A percentile compares a stretch with the other conserved stretches of the same genome.
Conservation (phyloP, 495 filamentous ascomycete species). For the Tetracladium marchalianum region DNA sequence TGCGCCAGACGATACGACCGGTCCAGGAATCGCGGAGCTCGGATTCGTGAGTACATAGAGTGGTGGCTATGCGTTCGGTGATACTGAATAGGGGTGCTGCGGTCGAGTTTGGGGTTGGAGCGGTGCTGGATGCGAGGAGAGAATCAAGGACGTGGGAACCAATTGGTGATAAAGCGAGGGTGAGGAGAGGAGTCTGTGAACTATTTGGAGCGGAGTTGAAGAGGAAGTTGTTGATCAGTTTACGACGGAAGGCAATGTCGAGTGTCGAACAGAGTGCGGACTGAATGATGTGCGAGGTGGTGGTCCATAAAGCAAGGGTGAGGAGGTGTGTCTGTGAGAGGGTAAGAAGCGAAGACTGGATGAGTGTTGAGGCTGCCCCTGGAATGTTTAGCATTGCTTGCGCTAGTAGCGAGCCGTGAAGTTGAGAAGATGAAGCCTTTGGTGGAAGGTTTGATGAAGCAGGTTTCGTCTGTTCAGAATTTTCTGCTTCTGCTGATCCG, state of each 20-base stretch:
- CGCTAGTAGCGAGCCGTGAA: conserved; percentile 21
- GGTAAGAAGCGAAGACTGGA: conserved; percentile 16
- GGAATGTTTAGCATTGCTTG: conserved; percentile 20
- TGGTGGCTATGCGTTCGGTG: conserved; percentile 39
- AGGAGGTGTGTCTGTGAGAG: conserved; percentile 9
- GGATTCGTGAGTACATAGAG: conserved; percentile 42
- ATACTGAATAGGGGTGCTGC: conserved; percentile 40
- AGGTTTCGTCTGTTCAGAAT: not conserved
- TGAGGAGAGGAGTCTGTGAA: conserved; percentile 28
- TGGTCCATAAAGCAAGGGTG: conserved; percentile 11
- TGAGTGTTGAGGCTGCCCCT: conserved; percentile 8
- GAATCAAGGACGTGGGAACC: conserved; percentile 74
- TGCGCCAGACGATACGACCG: conserved; percentile 78
- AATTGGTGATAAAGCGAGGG: conserved; percentile 58
- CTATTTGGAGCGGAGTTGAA: conserved; percentile 32
- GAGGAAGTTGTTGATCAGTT: conserved; percentile 17
- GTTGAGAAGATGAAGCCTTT: conserved; percentile 14
- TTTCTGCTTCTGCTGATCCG: not conserved
- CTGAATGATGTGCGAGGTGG: conserved; percentile 22
- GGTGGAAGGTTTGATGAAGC: not conserved
- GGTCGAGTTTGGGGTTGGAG: conserved; percentile 39
- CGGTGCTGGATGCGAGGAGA: conserved; percentile 57
- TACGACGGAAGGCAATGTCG: conserved; percentile 14
- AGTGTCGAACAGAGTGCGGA: conserved; percentile 4
- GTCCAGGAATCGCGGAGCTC: conserved; percentile 61